phyloP scores from a whole-genome alignment of 2,329 filamentous ascomycete species.

The Escovopsis sp. region DNA sequence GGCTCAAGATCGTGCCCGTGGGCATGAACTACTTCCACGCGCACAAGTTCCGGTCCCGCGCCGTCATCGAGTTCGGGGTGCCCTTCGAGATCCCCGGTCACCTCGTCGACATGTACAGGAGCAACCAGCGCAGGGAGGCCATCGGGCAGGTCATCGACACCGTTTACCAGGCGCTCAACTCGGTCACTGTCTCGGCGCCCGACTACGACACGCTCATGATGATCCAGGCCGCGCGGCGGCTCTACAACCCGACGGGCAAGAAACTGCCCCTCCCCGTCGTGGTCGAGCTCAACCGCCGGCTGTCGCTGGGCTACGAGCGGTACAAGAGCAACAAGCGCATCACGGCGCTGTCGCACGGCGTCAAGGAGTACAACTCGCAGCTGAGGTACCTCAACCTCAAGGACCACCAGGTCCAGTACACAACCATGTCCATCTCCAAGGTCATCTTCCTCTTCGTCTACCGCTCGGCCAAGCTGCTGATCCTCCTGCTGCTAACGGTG shows the following conservation, averaged over 20 bases:
- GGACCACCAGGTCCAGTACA: constrained; percentile 90
- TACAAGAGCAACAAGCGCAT: constrained; percentile 88
- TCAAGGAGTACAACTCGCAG: constrained; percentile 75
- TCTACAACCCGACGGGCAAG: constrained; percentile 91
- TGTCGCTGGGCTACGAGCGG: constrained; percentile 80
- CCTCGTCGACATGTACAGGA: constrained; percentile 72
- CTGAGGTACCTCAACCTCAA: constrained; percentile 74
- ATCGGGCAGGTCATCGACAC: constrained; percentile 75
- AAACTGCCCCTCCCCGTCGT: constrained; percentile 85
- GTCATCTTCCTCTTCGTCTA: constrained; percentile 68
- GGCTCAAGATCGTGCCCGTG: constrained; percentile 86
- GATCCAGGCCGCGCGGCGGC: constrained; percentile 80
- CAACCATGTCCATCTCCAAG: constrained; percentile 62
- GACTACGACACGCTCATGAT: constrained; percentile 96
- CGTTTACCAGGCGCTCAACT: constrained; percentile 69
- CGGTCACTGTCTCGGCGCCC: constrained; percentile 82
- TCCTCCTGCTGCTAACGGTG: constrained; percentile 68
- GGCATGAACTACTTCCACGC: constrained; percentile 99
- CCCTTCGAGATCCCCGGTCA: constrained; percentile 75
- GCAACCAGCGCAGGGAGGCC: constrained; percentile 70
- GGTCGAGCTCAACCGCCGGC: constrained; percentile 81
- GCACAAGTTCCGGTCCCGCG: constrained; percentile 93
- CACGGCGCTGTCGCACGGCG: constrained; percentile 55
- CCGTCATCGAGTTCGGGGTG: constrained; percentile 86
- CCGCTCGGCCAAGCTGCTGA: constrained; percentile 58